These are phyloP conservation scores for Peronosclerospora sorghi DNA, from an alignment of 352 stramenopile genomes.

Conservation along the genomic window DNA sequence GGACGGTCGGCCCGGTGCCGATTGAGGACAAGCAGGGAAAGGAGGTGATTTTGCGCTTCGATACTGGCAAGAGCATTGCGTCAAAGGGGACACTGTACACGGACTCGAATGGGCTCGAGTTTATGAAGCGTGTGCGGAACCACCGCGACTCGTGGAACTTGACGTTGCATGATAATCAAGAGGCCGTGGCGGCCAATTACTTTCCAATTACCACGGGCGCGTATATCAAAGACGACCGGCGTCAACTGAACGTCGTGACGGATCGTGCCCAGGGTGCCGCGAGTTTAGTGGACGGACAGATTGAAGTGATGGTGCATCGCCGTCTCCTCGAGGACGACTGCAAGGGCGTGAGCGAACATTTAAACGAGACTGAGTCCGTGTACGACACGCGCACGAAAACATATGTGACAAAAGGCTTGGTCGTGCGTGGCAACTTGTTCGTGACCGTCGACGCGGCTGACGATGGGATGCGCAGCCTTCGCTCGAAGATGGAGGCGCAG, in stretches of 20 bases:
- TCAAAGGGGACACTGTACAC: slow-evolving; percentile 76
- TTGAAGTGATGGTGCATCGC: slow-evolving; percentile 98
- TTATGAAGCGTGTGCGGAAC: slow-evolving; percentile 84
- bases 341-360: slow-evolving; percentile 86
- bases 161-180: slow-evolving; percentile 79
- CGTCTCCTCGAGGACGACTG: slow-evolving; percentile 88
- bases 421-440: slow-evolving; percentile 56
- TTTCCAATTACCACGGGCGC: slow-evolving; percentile 93
- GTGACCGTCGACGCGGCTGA: slow-evolving; percentile 46
- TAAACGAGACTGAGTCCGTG: slow-evolving; percentile 89
- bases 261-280: slow-evolving; percentile 89
- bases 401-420: slow-evolving; percentile 62
- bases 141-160: slow-evolving; percentile 85
- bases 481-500: slow-evolving; percentile 52
- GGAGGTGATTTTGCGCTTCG: slow-evolving; percentile 91
- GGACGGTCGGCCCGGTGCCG: slow-evolving; percentile 78
- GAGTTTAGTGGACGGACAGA: slow-evolving; percentile 81
- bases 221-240: slow-evolving; percentile 86
- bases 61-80: slow-evolving; percentile 43
- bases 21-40: slow-evolving; percentile 84
- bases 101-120: slow-evolving; percentile 94
- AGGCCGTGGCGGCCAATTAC: slow-evolving; percentile 94
- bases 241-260: slow-evolving; percentile 82
- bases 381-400: slow-evolving; percentile 49
- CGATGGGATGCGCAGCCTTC: slow-evolving; percentile 43